Conservation (phyloP, 495 filamentous ascomycete species). For the Thozetella sp. region DNA sequence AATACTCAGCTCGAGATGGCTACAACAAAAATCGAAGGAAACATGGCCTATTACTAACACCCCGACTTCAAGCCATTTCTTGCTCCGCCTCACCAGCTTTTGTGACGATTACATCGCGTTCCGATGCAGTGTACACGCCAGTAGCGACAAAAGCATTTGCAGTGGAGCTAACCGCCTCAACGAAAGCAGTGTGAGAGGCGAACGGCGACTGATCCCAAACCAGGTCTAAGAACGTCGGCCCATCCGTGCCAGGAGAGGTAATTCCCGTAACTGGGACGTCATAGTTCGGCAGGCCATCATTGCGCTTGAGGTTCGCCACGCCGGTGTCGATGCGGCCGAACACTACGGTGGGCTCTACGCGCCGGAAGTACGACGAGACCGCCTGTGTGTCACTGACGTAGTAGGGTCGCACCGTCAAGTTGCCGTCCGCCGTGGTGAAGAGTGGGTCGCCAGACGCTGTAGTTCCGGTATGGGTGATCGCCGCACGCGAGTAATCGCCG, state of each 20-base stretch:
- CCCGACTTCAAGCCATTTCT: slow-evolving; percentile 15
- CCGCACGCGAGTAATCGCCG: slow-evolving; percentile 13
- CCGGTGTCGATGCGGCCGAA: slow-evolving; percentile 14
- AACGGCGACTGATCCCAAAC: slow-evolving; percentile 23
- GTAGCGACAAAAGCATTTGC: slow-evolving; percentile 14
- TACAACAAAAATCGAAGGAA: too few relatives aligned
- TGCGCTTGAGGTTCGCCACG: slow-evolving; percentile 17
- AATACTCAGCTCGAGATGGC: too few relatives aligned
- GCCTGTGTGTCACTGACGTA: slow-evolving; percentile 17
- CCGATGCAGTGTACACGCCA: slow-evolving; percentile 12
- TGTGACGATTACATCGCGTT: slow-evolving; percentile 14
- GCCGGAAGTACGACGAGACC: slow-evolving; percentile 21
- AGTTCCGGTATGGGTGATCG: slow-evolving; percentile 11
- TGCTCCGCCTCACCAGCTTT: slow-evolving; percentile 16
- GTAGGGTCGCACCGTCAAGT: slow-evolving; percentile 17
- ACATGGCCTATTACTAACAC: too few relatives aligned
- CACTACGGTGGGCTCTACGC: slow-evolving; percentile 14
- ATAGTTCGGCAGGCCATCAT: slow-evolving; percentile 18
- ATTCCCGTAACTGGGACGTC: slow-evolving; percentile 18
- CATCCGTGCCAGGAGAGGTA: slow-evolving; percentile 17
- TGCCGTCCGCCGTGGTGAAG: slow-evolving; percentile 10
- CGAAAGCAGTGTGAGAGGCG: slow-evolving; percentile 11
- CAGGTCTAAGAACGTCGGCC: slow-evolving; percentile 18
- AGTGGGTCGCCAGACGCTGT: slow-evolving; percentile 13
- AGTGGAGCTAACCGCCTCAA: slow-evolving; percentile 9